Conservation (phyloP, 495 filamentous ascomycete species). For the Neurospora tetrasperma region DNA sequence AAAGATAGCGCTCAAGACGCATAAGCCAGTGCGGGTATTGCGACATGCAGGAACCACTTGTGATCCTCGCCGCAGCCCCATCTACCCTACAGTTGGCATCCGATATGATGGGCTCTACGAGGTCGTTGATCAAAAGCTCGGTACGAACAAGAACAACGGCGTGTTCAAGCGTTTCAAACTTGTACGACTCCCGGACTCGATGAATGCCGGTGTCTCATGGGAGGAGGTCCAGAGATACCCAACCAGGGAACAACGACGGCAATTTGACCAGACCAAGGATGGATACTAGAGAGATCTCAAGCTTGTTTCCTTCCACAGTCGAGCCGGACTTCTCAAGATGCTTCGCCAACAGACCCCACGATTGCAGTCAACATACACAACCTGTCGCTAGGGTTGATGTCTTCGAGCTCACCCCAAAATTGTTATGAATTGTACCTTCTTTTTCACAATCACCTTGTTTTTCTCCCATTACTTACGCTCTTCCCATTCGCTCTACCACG, state of each 20-base stretch:
- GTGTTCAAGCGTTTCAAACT: conserved; percentile 37
- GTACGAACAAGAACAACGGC: conserved; percentile 13
- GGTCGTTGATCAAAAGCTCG: conserved; percentile 16
- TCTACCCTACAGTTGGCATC: conserved; percentile 30
- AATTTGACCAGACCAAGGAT: background rate
- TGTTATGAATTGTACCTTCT: background rate
- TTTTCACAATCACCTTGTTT: background rate
- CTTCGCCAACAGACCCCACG: background rate
- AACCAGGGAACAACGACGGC: background rate
- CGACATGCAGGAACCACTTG: conserved; percentile 19
- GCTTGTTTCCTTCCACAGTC: background rate
- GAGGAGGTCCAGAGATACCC: background rate
- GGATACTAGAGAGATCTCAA: conserved; percentile 1
- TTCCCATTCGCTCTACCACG: background rate
- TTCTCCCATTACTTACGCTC: background rate
- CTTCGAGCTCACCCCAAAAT: background rate
- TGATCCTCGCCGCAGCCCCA: conserved; percentile 3
- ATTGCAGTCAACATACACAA: background rate
- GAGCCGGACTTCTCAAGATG: background rate
- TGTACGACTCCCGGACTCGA: conserved; percentile 21
- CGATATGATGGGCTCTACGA: conserved; percentile 45
- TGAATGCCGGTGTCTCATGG: background rate
- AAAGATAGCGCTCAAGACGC: conserved; percentile 14
- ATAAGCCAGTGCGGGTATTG: conserved; percentile 37
- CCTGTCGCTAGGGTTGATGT: background rate